phyloP scores from a whole-genome alignment of 305 asterid genomes.

The Fraxinus sp. region DNA sequence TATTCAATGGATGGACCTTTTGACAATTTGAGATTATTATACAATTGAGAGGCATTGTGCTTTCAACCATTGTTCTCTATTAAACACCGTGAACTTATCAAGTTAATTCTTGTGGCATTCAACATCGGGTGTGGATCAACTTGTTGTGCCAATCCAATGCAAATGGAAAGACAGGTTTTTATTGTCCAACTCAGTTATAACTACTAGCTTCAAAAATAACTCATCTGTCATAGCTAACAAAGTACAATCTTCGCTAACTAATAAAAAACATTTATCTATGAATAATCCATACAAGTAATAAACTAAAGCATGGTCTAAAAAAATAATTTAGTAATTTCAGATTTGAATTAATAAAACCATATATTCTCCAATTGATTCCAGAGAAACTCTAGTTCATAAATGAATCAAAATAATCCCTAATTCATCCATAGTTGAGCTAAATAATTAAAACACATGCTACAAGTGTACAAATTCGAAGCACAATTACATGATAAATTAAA shows the following conservation, averaged over 20 bases:
- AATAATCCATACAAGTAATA: not conserved
- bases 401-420: not conserved
- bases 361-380: not conserved
- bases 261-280: not conserved
- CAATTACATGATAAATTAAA: slow-evolving; percentile 1
- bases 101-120: too few relatives aligned
- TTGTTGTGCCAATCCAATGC: not conserved
- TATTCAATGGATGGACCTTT: too few relatives aligned
- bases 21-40: too few relatives aligned
- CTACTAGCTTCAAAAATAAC: not conserved
- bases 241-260: not conserved
- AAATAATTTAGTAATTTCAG: not conserved
- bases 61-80: too few relatives aligned
- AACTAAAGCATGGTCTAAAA: not conserved
- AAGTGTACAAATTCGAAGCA: not conserved
- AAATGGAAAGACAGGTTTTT: not conserved
- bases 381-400: not conserved
- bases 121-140: too few relatives aligned
- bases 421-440: not conserved
- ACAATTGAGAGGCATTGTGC: too few relatives aligned
- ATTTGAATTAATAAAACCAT: slow-evolving; percentile 8
- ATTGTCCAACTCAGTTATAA: not conserved
- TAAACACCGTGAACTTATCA: too few relatives aligned
- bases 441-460: not conserved
- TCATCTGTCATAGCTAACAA: not conserved